phyloP scores from a whole-genome alignment of 305 asterid genomes.

The Fraxinus sp. region DNA sequence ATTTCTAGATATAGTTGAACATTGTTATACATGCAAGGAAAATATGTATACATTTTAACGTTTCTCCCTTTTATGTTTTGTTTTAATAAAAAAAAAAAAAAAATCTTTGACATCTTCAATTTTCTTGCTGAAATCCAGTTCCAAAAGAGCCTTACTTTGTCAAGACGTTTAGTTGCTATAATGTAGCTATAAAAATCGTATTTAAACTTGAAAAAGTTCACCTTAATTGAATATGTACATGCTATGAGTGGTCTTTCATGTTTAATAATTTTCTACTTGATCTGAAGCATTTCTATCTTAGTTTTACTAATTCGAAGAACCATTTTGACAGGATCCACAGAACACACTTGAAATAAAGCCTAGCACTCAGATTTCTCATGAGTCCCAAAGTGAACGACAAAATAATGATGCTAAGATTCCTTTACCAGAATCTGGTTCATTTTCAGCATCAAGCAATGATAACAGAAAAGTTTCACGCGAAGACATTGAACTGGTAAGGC shows the following conservation, averaged over 20 bases:
- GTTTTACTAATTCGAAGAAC: conserved; percentile 6
- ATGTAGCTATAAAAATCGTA: background rate
- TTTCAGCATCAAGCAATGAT: conserved; percentile 75
- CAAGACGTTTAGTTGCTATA: background rate
- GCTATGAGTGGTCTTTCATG: background rate
- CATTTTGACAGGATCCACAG: conserved; percentile 48
- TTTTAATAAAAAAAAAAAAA: background rate
- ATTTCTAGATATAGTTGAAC: background rate
- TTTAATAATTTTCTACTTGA: background rate
- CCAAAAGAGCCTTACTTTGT: background rate
- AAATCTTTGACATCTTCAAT: background rate
- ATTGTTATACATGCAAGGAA: background rate
- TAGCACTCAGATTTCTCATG: conserved; percentile 50
- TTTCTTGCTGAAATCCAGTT: background rate
- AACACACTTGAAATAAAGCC: conserved; percentile 62
- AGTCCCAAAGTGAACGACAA: conserved; percentile 59
- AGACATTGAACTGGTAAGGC: conserved; percentile 85
- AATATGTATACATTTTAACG: background rate
- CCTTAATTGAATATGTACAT: background rate
- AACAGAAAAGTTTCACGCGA: conserved; percentile 85
- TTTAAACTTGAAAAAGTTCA: background rate
- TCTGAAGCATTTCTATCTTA: background rate
- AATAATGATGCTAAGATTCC: conserved; percentile 61
- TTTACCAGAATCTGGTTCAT: conserved; percentile 77
- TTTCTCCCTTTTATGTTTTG: background rate